These are phyloP conservation scores for Ramaria sp. DNA, from an alignment of 768 basidiomycete genomes.

Conservation along the genomic window DNA sequence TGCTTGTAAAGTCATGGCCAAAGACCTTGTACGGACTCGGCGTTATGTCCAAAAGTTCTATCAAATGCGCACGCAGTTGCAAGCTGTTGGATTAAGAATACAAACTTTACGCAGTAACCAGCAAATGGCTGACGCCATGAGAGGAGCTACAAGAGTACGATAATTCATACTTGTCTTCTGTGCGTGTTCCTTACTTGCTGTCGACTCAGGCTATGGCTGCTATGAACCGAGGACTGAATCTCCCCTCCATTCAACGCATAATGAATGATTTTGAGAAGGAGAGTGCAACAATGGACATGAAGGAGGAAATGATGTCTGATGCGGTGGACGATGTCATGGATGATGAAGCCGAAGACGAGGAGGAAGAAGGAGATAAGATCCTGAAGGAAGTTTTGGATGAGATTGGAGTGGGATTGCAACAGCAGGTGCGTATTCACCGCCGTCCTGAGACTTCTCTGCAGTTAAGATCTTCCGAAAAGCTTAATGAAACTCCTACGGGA, in stretches of 20 bases:
- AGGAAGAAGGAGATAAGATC: slow-evolving; percentile 92
- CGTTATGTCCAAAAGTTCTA: slow-evolving; percentile 97
- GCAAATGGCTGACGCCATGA: slow-evolving; percentile 99
- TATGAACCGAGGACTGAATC: slow-evolving; percentile 94
- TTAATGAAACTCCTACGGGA: slow-evolving; percentile 74
- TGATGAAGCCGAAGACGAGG: slow-evolving; percentile 85
- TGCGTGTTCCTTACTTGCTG: not conserved
- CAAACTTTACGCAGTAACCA: slow-evolving; percentile 95
- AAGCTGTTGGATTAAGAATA: slow-evolving; percentile 90
- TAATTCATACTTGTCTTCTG: not conserved
- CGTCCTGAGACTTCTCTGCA: not conserved
- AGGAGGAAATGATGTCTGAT: slow-evolving; percentile 99
- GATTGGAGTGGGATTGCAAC: slow-evolving; percentile 86
- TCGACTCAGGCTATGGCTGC: slow-evolving; percentile 81
- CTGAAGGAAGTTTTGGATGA: slow-evolving; percentile 94
- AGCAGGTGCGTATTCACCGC: slow-evolving; percentile 43
- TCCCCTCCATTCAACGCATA: slow-evolving; percentile 89
- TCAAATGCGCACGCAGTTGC: slow-evolving; percentile 96
- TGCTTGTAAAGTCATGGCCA: slow-evolving; percentile 99
- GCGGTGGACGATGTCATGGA: slow-evolving; percentile 97
- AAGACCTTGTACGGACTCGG: slow-evolving; percentile 92
- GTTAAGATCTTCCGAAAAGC: slow-evolving; percentile 33
- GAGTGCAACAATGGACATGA: slow-evolving; percentile 99
- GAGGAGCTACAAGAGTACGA: slow-evolving; percentile 85
- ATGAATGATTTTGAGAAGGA: slow-evolving; percentile 99